These are phyloP conservation scores for Periconia sp. DNA, from an alignment of 2,329 filamentous ascomycete genomes.

Conservation along the genomic window DNA sequence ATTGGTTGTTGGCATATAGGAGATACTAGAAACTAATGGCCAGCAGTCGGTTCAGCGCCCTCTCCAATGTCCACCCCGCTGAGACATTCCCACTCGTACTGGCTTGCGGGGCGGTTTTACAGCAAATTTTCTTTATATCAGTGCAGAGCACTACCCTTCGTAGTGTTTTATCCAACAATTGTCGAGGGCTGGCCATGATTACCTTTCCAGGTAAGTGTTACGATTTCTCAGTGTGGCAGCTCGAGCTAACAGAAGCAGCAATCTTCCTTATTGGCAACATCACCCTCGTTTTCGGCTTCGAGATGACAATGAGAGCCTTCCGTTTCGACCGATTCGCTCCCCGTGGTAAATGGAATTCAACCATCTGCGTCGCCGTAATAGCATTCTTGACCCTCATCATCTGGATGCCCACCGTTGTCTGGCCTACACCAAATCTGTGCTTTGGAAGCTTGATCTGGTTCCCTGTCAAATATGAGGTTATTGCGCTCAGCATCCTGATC, in stretches of 20 bases:
- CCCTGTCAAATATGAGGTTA: conserved; percentile 61
- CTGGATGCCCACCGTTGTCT: conserved; percentile 61
- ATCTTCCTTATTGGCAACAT: conserved; percentile 68
- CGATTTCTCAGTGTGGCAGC: neutral
- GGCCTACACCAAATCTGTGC: conserved; percentile 61
- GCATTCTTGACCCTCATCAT: conserved; percentile 56
- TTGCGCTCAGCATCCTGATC: conserved; percentile 58
- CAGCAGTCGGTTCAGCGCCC: conserved; percentile 36
- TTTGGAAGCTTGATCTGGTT: conserved; percentile 71
- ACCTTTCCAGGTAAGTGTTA: conserved; percentile 41
- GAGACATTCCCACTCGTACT: conserved; percentile 45
- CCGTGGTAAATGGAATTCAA: conserved; percentile 61
- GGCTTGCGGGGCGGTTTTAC: conserved; percentile 39
- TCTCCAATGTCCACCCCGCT: conserved; percentile 42
- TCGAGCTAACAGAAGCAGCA: conserved; percentile 48
- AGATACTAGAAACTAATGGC: conserved; percentile 13
- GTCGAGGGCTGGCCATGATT: conserved; percentile 39
- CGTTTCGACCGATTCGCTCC: conserved; percentile 59
- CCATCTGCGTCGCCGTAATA: conserved; percentile 58
- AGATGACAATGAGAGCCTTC: conserved; percentile 60
- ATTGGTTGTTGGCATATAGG: no score
- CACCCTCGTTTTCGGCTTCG: conserved; percentile 66
- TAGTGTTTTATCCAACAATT: conserved; percentile 40
- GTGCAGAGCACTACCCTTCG: conserved; percentile 42
- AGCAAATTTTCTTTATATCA: conserved; percentile 42